Conservation (phyloP, 2,329 filamentous ascomycete species). For the Geosmithia putterillii region DNA sequence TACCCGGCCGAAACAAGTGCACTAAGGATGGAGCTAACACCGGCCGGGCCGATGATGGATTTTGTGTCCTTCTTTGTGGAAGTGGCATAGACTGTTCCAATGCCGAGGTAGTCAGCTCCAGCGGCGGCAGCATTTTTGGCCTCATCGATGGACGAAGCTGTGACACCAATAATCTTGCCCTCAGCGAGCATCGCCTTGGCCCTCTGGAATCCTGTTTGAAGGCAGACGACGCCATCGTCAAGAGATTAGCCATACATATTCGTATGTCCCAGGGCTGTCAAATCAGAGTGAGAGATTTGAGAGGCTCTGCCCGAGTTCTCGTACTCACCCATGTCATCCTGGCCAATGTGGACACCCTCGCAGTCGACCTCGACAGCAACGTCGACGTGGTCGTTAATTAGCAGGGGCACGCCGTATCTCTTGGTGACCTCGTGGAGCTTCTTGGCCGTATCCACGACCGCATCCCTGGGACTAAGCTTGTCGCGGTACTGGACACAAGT, state of each 20-base stretch:
- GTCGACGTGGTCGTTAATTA: slow-evolving; percentile 90
- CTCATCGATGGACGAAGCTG: slow-evolving; percentile 63
- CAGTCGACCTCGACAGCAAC: slow-evolving; percentile 76
- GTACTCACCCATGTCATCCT: slow-evolving; percentile 72
- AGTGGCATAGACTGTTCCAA: slow-evolving; percentile 83
- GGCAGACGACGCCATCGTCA: too few relatives aligned
- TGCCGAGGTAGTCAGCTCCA: slow-evolving; percentile 83
- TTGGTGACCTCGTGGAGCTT: slow-evolving; percentile 60
- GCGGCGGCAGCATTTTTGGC: slow-evolving; percentile 57
- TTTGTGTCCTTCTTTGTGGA: slow-evolving; percentile 85
- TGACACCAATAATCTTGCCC: slow-evolving; percentile 77
- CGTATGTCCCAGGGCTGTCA: background rate
- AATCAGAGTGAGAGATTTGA: background rate
- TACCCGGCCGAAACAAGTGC: slow-evolving; percentile 37
- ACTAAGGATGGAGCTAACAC: slow-evolving; percentile 39
- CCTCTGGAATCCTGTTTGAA: slow-evolving; percentile 12
- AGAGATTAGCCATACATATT: background rate
- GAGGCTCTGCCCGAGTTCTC: background rate
- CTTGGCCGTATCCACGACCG: slow-evolving; percentile 57
- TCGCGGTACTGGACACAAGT: slow-evolving; percentile 86
- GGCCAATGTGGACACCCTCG: slow-evolving; percentile 88
- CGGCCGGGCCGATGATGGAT: slow-evolving; percentile 41
- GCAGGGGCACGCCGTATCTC: slow-evolving; percentile 58
- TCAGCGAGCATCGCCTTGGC: slow-evolving; percentile 64
- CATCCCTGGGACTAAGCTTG: slow-evolving; percentile 66